phyloP scores from a whole-genome alignment of 108 stramenopile genomes.

The Cyclotella baltica region DNA sequence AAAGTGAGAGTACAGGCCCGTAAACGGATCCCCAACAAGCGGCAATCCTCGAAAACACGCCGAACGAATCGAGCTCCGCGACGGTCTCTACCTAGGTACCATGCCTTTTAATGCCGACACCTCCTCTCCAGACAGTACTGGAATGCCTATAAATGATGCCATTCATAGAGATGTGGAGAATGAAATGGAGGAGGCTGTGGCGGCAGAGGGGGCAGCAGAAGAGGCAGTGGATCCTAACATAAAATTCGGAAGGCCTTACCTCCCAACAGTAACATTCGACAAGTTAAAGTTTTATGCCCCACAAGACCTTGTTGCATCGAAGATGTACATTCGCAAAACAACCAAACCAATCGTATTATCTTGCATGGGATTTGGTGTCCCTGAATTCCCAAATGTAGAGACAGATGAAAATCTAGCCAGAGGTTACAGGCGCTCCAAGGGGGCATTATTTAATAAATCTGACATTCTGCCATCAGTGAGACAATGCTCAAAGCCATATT shows the following conservation, averaged over 20 bases:
- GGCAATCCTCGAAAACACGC: too few species aligned
- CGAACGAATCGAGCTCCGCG: too few species aligned
- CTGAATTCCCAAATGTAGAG: background rate
- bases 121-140: too few species aligned
- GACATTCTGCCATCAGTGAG: background rate
- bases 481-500: background rate
- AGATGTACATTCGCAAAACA: background rate
- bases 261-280: background rate
- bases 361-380: conserved; percentile 12
- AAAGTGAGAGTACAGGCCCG: too few species aligned
- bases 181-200: too few species aligned
- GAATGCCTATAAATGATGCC: too few species aligned
- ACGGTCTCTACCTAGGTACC: too few species aligned
- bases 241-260: background rate
- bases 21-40: too few species aligned
- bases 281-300: conserved; percentile 1
- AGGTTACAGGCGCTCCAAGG: background rate
- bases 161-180: too few species aligned
- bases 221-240: background rate
- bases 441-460: background rate
- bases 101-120: too few species aligned
- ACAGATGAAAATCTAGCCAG: background rate
- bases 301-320: background rate
- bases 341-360: background rate
- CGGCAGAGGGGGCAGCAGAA: background rate